Percentiles rank a stretch among this genome's conserved stretches.
These are phyloP conservation scores for Trichophyton mentagrophytes DNA, from an alignment of 2,329 filamentous ascomycete genomes.

Conservation along the genomic window DNA sequence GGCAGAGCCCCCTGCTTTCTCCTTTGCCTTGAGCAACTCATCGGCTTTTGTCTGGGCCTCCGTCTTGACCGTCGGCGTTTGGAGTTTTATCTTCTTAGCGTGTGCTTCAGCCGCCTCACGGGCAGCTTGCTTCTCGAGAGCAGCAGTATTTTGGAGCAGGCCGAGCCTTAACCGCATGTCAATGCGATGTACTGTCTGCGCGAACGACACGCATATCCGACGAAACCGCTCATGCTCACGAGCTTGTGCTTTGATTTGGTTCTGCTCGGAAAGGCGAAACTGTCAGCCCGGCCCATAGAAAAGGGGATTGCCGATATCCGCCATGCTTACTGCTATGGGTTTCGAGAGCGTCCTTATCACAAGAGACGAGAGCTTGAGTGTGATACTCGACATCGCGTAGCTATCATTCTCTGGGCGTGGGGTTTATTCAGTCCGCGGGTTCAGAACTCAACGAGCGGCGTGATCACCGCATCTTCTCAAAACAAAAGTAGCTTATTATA, in stretches of 20 bases:
- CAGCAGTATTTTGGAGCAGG: slow-evolving; percentile 48
- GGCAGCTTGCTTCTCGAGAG: slow-evolving; percentile 32
- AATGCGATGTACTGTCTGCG: slow-evolving; percentile 50
- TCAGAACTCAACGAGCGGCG: background rate
- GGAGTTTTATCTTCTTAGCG: slow-evolving; percentile 40
- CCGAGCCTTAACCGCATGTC: slow-evolving; percentile 58
- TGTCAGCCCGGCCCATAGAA: background rate
- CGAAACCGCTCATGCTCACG: slow-evolving; percentile 57
- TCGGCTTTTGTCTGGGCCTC: slow-evolving; percentile 47
- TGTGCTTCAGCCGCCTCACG: slow-evolving; percentile 44
- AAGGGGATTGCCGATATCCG: background rate
- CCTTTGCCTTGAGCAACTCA: slow-evolving; percentile 37
- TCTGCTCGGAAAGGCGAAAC: slow-evolving; percentile 32
- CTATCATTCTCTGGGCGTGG: background rate
- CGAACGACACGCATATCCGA: slow-evolving; percentile 47
- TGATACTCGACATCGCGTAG: slow-evolving; percentile 44
- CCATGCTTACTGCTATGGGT: slow-evolving; percentile 48
- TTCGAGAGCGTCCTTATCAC: slow-evolving; percentile 54
- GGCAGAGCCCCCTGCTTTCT: slow-evolving; percentile 35
- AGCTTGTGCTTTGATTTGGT: slow-evolving; percentile 54
- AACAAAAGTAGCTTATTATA: background rate
- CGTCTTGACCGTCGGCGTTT: slow-evolving; percentile 48
- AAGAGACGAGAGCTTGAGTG: slow-evolving; percentile 53
- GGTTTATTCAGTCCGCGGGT: background rate
- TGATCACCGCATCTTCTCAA: background rate